Conservation (phyloP, 768 basidiomycete genomes). For the Tricholomella constricta region DNA sequence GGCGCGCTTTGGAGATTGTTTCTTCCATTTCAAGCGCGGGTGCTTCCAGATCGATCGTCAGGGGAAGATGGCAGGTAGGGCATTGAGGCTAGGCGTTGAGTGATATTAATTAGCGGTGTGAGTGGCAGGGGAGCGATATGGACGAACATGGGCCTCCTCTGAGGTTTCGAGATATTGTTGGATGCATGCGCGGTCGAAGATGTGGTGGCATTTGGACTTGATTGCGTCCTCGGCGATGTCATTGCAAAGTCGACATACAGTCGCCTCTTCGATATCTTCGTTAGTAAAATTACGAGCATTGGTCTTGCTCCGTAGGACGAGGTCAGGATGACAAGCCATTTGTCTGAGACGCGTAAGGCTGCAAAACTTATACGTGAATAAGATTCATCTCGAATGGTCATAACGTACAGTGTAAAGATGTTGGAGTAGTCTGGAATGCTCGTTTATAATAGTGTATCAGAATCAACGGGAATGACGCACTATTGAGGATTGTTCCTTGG, state of each 20-base stretch:
- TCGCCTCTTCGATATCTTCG: conserved; percentile 69
- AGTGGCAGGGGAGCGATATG: background rate
- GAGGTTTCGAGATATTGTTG: conserved; percentile 84
- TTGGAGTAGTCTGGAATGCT: conserved; percentile 75
- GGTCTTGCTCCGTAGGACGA: conserved; percentile 86
- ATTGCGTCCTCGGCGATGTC: conserved; percentile 98
- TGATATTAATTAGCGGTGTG: background rate
- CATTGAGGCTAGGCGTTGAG: conserved; percentile 69
- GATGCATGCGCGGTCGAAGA: conserved; percentile 96
- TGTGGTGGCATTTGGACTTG: conserved; percentile 87
- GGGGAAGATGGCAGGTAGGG: conserved; percentile 89
- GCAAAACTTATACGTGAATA: conserved; percentile 16
- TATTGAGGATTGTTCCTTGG: conserved; percentile 89
- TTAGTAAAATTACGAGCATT: conserved; percentile 63
- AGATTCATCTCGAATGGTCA: background rate
- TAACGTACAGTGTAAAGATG: conserved; percentile 76
- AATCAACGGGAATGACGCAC: conserved; percentile 46
- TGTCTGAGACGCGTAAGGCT: conserved; percentile 95
- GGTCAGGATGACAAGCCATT: conserved; percentile 94
- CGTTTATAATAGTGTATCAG: background rate
- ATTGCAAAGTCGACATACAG: conserved; percentile 93
- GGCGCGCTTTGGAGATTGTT: conserved; percentile 52
- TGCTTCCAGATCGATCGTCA: conserved; percentile 96
- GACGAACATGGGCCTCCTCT: conserved; percentile 61
- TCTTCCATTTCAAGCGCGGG: conserved; percentile 87